phyloP scores from a whole-genome alignment of 1,284 basidiomycete genomes.

The Leccinum griseonigrum region DNA sequence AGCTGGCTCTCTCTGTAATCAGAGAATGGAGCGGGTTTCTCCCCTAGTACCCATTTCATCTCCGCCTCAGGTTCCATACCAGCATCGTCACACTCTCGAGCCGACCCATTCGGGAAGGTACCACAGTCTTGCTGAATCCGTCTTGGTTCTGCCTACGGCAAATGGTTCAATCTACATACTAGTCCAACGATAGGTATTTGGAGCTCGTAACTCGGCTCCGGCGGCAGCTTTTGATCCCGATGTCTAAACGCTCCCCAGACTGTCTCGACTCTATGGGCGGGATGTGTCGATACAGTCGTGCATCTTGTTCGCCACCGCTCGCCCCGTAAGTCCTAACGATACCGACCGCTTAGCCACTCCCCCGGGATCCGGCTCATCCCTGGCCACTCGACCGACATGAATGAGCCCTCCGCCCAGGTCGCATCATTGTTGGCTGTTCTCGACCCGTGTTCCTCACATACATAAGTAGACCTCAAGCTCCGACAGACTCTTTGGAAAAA shows the following conservation, averaged over 20 bases:
- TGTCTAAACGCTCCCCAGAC: background rate
- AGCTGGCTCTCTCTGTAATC: slow-evolving; percentile 1
- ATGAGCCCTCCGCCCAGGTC: slow-evolving; percentile 30
- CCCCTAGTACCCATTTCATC: slow-evolving; percentile 25
- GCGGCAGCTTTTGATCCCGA: slow-evolving; percentile 13
- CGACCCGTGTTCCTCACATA: slow-evolving; percentile 7
- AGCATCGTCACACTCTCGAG: background rate
- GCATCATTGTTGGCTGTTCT: slow-evolving; percentile 20
- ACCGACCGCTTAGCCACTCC: background rate
- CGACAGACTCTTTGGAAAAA: slow-evolving; percentile 11
- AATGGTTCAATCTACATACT: slow-evolving; percentile 6
- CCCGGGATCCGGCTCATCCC: background rate
- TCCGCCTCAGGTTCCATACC: slow-evolving; percentile 23
- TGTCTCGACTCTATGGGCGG: background rate
- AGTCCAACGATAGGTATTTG: slow-evolving; percentile 1
- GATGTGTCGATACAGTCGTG: background rate
- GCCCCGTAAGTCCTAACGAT: background rate
- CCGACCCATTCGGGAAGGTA: slow-evolving; percentile 23
- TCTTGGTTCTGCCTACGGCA: slow-evolving; percentile 30
- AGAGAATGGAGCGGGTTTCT: slow-evolving; percentile 19
- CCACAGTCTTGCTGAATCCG: slow-evolving; percentile 20
- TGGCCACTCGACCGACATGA: background rate
- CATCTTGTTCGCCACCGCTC: background rate
- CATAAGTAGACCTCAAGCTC: slow-evolving; percentile 18
- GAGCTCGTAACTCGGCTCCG: slow-evolving; percentile 24